phyloP scores from a whole-genome alignment of 2,329 filamentous ascomycete genomes.

The Fusarium globosum region DNA sequence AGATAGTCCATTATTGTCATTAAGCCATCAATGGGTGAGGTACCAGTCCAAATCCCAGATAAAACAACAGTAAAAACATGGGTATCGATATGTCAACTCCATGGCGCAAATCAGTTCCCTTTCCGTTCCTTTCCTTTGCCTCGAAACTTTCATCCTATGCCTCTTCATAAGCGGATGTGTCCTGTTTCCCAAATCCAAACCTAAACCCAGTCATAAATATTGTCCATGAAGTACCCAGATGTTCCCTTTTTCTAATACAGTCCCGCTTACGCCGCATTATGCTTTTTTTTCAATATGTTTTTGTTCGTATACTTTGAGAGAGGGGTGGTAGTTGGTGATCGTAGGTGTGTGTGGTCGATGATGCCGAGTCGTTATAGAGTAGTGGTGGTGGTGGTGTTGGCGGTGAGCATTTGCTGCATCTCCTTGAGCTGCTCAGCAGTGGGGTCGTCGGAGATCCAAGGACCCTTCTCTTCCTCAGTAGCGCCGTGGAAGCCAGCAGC shows the following conservation, averaged over 20 bases:
- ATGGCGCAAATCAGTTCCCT: slow-evolving; percentile 34
- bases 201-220: slow-evolving; percentile 15
- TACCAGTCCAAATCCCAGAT: slow-evolving; percentile 30
- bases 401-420: slow-evolving; percentile 64
- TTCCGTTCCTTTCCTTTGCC: slow-evolving; percentile 18
- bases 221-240: slow-evolving; percentile 17
- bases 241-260: slow-evolving; percentile 40
- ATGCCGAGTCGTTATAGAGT: slow-evolving; percentile 26
- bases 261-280: slow-evolving; percentile 47
- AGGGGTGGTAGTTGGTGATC: slow-evolving; percentile 8
- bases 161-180: slow-evolving; percentile 19
- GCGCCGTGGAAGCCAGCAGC: slow-evolving; percentile 86
- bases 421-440: slow-evolving; percentile 69
- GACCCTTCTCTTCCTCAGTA: slow-evolving; percentile 87
- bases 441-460: slow-evolving; percentile 81
- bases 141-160: slow-evolving; percentile 16
- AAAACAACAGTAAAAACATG: slow-evolving; percentile 44
- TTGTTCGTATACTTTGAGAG: slow-evolving; percentile 27
- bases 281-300: slow-evolving; percentile 40
- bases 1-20: slow-evolving; percentile 42
- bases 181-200: slow-evolving; percentile 17
- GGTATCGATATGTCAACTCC: slow-evolving; percentile 48
- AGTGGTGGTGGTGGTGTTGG: slow-evolving; percentile 36
- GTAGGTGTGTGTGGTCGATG: background rate
- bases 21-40: slow-evolving; percentile 36